These are phyloP conservation scores for Globisporangium splendens DNA, from an alignment of 352 stramenopile species.

Conservation along the genomic window DNA sequence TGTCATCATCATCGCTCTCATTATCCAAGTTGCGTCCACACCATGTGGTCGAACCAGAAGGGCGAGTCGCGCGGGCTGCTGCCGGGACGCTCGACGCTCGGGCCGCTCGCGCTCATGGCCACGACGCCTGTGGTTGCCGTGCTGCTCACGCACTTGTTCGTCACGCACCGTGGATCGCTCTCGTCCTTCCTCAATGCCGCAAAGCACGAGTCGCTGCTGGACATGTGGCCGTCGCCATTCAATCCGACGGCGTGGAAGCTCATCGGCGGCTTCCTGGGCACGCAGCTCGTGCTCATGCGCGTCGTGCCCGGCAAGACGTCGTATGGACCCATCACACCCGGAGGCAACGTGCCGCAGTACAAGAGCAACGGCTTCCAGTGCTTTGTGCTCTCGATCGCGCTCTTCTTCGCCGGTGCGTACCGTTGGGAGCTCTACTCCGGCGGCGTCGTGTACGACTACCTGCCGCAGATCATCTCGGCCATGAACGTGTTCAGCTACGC, in stretches of 20 bases:
- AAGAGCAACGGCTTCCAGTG: constrained; percentile 91
- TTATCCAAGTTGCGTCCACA: no score
- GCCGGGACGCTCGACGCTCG: constrained; percentile 77
- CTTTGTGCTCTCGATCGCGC: constrained; percentile 83
- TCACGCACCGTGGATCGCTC: constrained; percentile 44
- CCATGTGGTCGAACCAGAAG: constrained; percentile 73
- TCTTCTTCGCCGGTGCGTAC: constrained; percentile 49
- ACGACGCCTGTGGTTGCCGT: constrained; percentile 81
- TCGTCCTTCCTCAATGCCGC: constrained; percentile 25
- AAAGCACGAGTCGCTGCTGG: constrained; percentile 38
- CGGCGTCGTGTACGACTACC: constrained; percentile 84
- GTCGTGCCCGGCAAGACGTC: constrained; percentile 87
- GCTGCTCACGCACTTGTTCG: constrained; percentile 80
- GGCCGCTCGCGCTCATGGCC: constrained; percentile 87
- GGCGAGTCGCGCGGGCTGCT: constrained; percentile 67
- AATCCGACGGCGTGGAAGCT: constrained; percentile 87
- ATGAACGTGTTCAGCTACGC: constrained; percentile 95
- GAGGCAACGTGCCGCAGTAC: constrained; percentile 89
- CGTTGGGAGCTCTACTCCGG: constrained; percentile 51
- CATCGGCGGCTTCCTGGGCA: constrained; percentile 84
- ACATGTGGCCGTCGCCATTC: constrained; percentile 84
- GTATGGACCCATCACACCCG: constrained; percentile 79
- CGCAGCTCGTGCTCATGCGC: constrained; percentile 90
- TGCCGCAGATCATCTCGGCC: constrained; percentile 84
- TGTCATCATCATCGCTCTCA: no score